Evolutionary conservation across 2,329 filamentous ascomycete species (phyloP).

Genomic region (Coleophoma cylindrospora): DNA sequence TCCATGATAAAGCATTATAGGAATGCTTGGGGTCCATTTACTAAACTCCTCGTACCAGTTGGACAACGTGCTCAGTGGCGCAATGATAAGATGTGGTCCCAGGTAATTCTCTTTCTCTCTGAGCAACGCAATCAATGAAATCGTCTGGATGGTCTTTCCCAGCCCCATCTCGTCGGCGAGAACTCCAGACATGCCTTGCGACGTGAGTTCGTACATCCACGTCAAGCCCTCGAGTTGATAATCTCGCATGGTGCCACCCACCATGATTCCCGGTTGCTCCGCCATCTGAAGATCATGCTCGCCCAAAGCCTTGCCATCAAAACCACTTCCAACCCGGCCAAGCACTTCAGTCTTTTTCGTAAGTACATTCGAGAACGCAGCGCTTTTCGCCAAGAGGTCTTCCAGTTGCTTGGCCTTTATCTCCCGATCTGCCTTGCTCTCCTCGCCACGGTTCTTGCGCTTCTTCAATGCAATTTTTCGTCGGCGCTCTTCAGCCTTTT

Average conservation of each 20-base stretch:
- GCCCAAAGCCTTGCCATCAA: constrained; percentile 54
- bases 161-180: constrained; percentile 58
- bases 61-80: constrained; percentile 83
- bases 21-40: constrained; percentile 84
- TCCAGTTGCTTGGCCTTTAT: constrained; percentile 55
- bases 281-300: constrained; percentile 73
- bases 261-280: constrained; percentile 77
- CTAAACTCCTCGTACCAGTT: constrained; percentile 96
- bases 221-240: constrained; percentile 94
- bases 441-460: constrained; percentile 37
- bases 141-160: constrained; percentile 50
- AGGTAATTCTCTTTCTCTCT: constrained; percentile 79
- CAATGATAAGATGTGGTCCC: constrained; percentile 86
- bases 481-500: constrained; percentile 33
- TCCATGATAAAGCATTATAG: constrained; percentile 88
- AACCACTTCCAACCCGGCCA: constrained; percentile 54
- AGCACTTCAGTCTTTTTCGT: constrained; percentile 60
- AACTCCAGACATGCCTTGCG: constrained; percentile 59
- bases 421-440: constrained; percentile 49
- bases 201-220: constrained; percentile 72
- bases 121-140: constrained; percentile 63
- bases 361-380: constrained; percentile 56
- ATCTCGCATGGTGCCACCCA: constrained; percentile 84
- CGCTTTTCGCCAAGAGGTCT: constrained; percentile 52
- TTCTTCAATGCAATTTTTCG: constrained; percentile 31